Base-by-base conservation (phyloP, 768 basidiomycete genomes). In the Lactarius pseudohatsudake region DNA sequence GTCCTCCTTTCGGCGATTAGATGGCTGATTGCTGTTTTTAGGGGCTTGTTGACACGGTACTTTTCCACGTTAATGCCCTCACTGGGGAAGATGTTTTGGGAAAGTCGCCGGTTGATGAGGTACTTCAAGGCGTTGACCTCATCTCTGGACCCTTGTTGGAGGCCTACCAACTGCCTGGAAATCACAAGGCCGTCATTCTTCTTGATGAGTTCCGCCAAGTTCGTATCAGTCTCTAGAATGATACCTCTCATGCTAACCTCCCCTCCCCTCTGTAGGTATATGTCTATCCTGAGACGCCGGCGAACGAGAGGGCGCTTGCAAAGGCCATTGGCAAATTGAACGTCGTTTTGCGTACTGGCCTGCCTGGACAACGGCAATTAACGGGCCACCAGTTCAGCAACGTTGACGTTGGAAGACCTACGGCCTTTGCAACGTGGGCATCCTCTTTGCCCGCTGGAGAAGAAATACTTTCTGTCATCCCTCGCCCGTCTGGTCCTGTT, bases 151-250 rank as follows among this genome's bases (percentile, higher is more conserved):
- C 85, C 1, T 72, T 85, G 36, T 76, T 85, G 1, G 87, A 90
- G 58, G 82, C 81, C 18, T 90, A 82, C 75, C 74, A 87, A 28
- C 57, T 88, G n/a, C 76, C 74, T 30, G 74, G 64, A 9, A 69
- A 77, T 3, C 76, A 75, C 26, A 86, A 84, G 71, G 79, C 84
- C 10, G 77, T 93, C 13, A 77, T 89, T 6, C 77, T 94, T 41
- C 77, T 95, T 47, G 92, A 94, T 71, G 86, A 91, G 69, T 88
- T 84, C 73, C 81, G 90, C 47, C 90, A 92, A 82, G 91, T 90
- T 62, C 32, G 80, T 34, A 40, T 45, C 36, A 57, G 50, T 32
- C n/a, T 34, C 1, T 34, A 2, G 20, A 26, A 40, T 4, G 43
- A 57, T 63, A 40, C 32, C 36, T 62, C 40, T 15, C 20, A 26